Evolutionary conservation across 1,139 yeast species (phyloP), one percentile per base, ranked within the genome.

Genomic region (Arxiozyma slooffiae): DNA sequence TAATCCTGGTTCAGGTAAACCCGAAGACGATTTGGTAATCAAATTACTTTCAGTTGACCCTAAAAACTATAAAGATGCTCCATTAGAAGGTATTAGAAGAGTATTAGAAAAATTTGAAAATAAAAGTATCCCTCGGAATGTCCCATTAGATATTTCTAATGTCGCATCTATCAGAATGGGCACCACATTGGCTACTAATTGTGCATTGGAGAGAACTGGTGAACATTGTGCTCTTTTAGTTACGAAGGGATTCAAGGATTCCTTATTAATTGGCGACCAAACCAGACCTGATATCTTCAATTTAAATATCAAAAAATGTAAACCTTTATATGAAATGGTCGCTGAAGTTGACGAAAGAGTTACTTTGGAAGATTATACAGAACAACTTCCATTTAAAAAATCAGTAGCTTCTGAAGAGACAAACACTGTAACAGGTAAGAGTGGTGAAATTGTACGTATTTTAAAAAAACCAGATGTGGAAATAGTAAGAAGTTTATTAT

Each of bases 31-130:
- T 56, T 81, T 83, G 6, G 74, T 82, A 52, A 71, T 75, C 40
- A 89, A 89, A 67, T 70, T 89, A 41, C 72, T 90, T 30, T 87
- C 96, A 1, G 96, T 85, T 7, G 96, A 90, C 63, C 95, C 96
- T 0, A 71, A 76, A 44, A 89, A 89, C 69, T 89, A 90, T 64
- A 70, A 74, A 4, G 97, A 90, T 72, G 96, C 97, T 0, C 95
- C 95, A 4, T 74, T 90, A 17, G 97, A 89, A 69, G 97, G 96
- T 7, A 86, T 90, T 46, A 74, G 97, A 55, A 70, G 95, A 48
- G 77, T 87, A 0, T 68, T 90, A 53, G 94, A 85, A 62, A 68
- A 70, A 38, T 79, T 77, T 52, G 75, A 79, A 1, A 76, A 77
- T 0, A 65, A 61, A 4, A 50, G 64, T 11, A 83, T 85, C 42